Base-by-base conservation (phyloP, 495 filamentous ascomycete genomes). In the Aspergillus cavernicola region DNA sequence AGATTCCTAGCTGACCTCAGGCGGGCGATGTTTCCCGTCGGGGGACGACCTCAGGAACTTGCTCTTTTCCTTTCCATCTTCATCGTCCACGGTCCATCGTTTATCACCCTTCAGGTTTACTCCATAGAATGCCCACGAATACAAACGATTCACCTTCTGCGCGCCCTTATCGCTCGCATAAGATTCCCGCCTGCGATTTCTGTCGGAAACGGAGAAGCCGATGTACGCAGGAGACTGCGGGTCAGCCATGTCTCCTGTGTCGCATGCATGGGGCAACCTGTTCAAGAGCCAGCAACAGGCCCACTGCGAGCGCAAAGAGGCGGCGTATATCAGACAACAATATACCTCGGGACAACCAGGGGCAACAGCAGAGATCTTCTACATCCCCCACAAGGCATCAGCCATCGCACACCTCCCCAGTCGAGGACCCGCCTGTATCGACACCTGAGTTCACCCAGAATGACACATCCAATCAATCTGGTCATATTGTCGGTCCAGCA, bases 141-240 rank as follows among this genome's bases (percentile, higher is more conserved):
- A 9, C 37, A 10, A 22, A 4, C 37, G 33, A 33, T 16, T 7
- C 47, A 11, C 11, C 36, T 13, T 28, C 42, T 16, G 47, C 47
- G 1, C 47, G 47, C 47, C 47, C 47, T 13, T 50, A 50, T 29
- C 47, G 47, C 12, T 50, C 47, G 2, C 47, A 50, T n/a, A 50
- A 40, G 36, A 28, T 50, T 6, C 47, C 47, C 13, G 47, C 47
- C 47, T 50, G 47, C 16, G 36, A 50, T 16, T 50, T 50, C n/a
- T 50, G 47, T 29, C 47, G 47, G 35, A 50, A 40, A 19, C 47
- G 47, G 35, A 39, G 47, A 50, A 50, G 47, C 26, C 47, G 47
- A 15, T 50, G 47, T 19, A 50, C 47, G 1, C 47, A 50, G 47
- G 47, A 50, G 35, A 13, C 24, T 13, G 47, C 24, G 12, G 36